Percentiles rank a stretch among this genome's conserved stretches.
Conservation (phyloP, 192 early-diverging fungal genomes). For the Backusella sp. region DNA sequence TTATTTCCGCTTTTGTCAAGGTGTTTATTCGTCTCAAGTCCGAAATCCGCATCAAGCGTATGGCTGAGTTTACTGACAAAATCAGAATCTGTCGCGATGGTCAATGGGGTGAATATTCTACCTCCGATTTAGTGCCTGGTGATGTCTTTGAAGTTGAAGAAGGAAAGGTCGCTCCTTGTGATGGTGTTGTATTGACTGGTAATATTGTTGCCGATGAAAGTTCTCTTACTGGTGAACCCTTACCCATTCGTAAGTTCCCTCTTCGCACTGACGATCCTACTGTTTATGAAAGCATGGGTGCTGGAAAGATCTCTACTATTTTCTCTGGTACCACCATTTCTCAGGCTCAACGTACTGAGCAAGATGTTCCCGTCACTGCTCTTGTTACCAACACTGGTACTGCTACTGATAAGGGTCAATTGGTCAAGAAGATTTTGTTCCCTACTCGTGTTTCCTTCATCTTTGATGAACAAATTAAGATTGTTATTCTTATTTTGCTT, state of each 20-base stretch:
- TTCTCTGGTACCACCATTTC: slow-evolving; percentile 59
- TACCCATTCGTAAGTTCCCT: slow-evolving; percentile 70
- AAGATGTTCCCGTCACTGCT: slow-evolving; percentile 35
- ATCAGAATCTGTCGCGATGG: slow-evolving; percentile 55
- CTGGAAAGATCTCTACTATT: slow-evolving; percentile 50
- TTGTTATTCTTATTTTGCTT: slow-evolving; percentile 60
- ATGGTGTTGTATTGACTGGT: slow-evolving; percentile 49
- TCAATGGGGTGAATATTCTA: slow-evolving; percentile 48
- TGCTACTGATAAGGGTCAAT: slow-evolving; percentile 58
- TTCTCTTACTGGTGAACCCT: slow-evolving; percentile 66
- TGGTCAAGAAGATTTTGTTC: slow-evolving; percentile 71
- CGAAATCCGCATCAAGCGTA: slow-evolving; percentile 55
- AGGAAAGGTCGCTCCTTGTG: slow-evolving; percentile 51
- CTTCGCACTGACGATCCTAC: slow-evolving; percentile 41
- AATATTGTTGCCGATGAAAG: slow-evolving; percentile 67
- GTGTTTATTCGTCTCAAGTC: slow-evolving; percentile 49
- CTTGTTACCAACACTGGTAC: slow-evolving; percentile 63
- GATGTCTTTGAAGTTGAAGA: slow-evolving; percentile 62
- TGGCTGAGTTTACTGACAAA: slow-evolving; percentile 56
- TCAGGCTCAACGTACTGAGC: slow-evolving; percentile 42
- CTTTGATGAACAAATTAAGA: slow-evolving; percentile 71
- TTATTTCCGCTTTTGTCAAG: slow-evolving; percentile 52
- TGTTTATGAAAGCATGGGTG: slow-evolving; percentile 24
- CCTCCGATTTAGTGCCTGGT: slow-evolving; percentile 65
- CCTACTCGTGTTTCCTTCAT: slow-evolving; percentile 63